Conservation (phyloP, 805 yeast species). For the Saturnispora serradocipensis region DNA sequence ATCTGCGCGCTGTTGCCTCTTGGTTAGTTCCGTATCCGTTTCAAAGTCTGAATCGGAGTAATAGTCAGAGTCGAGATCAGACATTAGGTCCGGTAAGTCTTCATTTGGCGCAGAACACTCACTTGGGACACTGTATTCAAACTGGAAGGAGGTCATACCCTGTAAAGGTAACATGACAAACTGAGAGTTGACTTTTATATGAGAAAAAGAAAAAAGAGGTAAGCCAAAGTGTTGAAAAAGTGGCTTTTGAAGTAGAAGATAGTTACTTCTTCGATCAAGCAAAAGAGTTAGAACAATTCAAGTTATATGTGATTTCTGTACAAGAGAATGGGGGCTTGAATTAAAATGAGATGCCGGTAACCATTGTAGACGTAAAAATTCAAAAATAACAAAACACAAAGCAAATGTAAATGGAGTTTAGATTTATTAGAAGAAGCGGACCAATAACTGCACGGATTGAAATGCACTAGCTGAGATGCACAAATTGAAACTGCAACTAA, state of each 20-base stretch:
- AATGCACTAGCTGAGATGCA: neutral
- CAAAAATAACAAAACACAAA: neutral
- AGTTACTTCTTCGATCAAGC: neutral
- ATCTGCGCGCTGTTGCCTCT: neutral
- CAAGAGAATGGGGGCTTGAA: neutral
- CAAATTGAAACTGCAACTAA: neutral
- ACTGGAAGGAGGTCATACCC: neutral
- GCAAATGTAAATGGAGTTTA: neutral
- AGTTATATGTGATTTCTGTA: neutral
- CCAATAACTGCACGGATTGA: neutral
- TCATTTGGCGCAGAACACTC: neutral
- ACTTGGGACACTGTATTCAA: neutral
- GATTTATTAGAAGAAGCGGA: neutral
- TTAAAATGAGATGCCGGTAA: neutral
- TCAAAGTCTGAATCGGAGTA: slow-evolving; percentile 6
- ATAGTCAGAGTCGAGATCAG: slow-evolving; percentile 4
- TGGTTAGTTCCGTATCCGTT: neutral
- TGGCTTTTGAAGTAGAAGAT: neutral
- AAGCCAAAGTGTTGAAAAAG: neutral
- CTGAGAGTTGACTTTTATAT: neutral
- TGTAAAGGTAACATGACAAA: neutral
- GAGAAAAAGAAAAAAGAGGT: neutral
- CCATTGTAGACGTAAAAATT: neutral
- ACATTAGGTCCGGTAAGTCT: slow-evolving; percentile 10
- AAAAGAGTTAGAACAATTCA: neutral